A percentile compares a stretch with the other conserved stretches of the same genome.
phyloP scores from a whole-genome alignment of 2,329 filamentous ascomycete species.

The Fusarium sp. region DNA sequence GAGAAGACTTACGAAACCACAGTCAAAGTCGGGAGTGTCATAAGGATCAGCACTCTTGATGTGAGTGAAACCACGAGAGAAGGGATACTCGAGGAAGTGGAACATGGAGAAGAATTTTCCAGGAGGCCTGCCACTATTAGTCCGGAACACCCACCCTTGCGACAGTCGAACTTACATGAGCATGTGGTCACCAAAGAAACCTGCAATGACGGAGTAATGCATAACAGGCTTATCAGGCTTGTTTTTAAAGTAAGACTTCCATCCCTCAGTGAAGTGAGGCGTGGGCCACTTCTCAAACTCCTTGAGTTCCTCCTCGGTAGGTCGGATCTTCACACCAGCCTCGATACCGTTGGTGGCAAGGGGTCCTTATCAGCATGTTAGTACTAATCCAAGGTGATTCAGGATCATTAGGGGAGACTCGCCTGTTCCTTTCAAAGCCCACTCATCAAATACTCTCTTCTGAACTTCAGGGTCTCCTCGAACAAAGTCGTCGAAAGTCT shows the following conservation, averaged over 20 bases:
- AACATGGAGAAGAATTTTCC: constrained; percentile 89
- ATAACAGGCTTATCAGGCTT: constrained; percentile 89
- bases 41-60: constrained; percentile 80
- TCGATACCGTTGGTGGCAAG: constrained; percentile 84
- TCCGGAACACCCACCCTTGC: rapidly evolving
- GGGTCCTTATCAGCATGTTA: constrained; percentile 60
- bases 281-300: constrained; percentile 80
- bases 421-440: background rate
- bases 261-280: constrained; percentile 78
- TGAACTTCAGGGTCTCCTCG: constrained; percentile 79
- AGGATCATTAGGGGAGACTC: too few species aligned
- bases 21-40: constrained; percentile 80
- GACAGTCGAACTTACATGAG: constrained; percentile 57
- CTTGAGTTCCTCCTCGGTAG: constrained; percentile 74
- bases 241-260: constrained; percentile 85
- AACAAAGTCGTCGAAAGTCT: constrained; percentile 84
- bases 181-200: constrained; percentile 72
- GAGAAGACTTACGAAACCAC: constrained; percentile 67
- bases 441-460: constrained; percentile 53
- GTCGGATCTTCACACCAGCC: constrained; percentile 81
- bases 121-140: constrained; percentile 67
- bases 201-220: constrained; percentile 83
- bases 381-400: too few species aligned
- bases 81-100: constrained; percentile 83
- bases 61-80: constrained; percentile 78